Base-by-base conservation (phyloP, 73 alveolate genomes). In the Paramecium tetraurelia region DNA sequence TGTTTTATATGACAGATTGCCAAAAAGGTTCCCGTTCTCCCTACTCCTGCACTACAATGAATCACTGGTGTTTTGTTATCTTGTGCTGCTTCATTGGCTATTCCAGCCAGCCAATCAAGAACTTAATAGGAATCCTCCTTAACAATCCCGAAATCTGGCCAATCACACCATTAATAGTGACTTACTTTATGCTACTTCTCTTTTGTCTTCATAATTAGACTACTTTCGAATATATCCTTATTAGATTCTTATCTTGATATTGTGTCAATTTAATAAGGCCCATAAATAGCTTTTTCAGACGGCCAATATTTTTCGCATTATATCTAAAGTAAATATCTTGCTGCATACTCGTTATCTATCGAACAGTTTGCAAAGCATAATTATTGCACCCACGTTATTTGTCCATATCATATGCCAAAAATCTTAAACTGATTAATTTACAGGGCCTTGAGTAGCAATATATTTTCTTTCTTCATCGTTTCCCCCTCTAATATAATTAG, bases 31-130 rank as follows among this genome's bases (percentile, higher is more conserved):
- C 99, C 99, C 20, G 99, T 96, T 57, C 99, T 93, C 8, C 99
- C 99, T 27, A 97, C 93, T 7, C 99, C 99, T 14, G 99, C 99
- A 86, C 97, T 90, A 89, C 99, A 97, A 92, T 97, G 99, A 20
- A 97, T 93, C 18, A 97, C 96, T 40, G 90, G 77, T 40, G 92
- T 96, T 31, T 93, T 93, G 21, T 84, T 36, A 16, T 63, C 7
- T 12, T 43, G 4, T 24, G 70, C 24, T 18, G 53, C 46, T 44
- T 80, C 68, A 33, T 85, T 44, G 7, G 85, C 76, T 20, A 43
- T 75, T 14, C 58, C 80, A 70, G 96, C 92, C 69, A 97, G 92
- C 70, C 95, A 59, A 11, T 92, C 93, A 33, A 97, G 76, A 68
- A 89, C 85, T 69, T 95, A 57, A 93, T 84, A 72, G 14, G 59